Percentiles rank a stretch among this genome's conserved stretches.
Conservation (phyloP, 352 stramenopile species). For the Pythium brachiatum region DNA sequence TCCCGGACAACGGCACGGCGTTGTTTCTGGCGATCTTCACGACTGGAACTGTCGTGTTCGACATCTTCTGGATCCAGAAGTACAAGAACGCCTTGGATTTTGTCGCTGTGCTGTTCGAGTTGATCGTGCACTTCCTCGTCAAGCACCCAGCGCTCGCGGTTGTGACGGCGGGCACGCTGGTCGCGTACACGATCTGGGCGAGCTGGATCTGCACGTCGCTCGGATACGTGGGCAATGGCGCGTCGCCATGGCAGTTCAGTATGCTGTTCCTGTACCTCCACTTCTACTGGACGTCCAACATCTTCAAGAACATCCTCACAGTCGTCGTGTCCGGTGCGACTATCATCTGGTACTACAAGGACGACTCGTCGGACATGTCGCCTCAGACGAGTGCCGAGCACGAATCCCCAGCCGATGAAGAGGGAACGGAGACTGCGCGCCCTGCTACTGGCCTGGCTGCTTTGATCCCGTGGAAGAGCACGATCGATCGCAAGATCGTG, state of each 20-base stretch:
- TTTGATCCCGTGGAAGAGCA: constrained; percentile 16
- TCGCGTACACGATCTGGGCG: constrained; percentile 72
- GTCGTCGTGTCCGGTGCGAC: constrained; percentile 75
- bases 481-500: constrained; percentile 52
- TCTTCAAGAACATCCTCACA: constrained; percentile 83
- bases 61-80: constrained; percentile 70
- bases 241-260: constrained; percentile 64
- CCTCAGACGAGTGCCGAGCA: constrained; percentile 40
- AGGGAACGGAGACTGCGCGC: constrained; percentile 2
- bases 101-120: constrained; percentile 77
- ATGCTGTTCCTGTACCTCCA: constrained; percentile 79
- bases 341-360: constrained; percentile 86
- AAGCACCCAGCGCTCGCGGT: constrained; percentile 54
- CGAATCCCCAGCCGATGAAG: constrained; percentile 25
- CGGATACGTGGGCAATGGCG: constrained; percentile 51
- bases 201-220: constrained; percentile 82
- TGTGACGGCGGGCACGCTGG: constrained; percentile 46
- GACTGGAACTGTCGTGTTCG: constrained; percentile 38
- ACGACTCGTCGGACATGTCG: constrained; percentile 62
- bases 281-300: constrained; percentile 88
- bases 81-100: constrained; percentile 74
- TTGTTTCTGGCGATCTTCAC: constrained; percentile 50
- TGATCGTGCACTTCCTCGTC: constrained; percentile 69
- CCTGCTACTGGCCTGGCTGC: not conserved
- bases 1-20: constrained; percentile 46